Conservation (phyloP, 495 filamentous ascomycete species). For the Aspergillus sclerotiicarbonarius region DNA sequence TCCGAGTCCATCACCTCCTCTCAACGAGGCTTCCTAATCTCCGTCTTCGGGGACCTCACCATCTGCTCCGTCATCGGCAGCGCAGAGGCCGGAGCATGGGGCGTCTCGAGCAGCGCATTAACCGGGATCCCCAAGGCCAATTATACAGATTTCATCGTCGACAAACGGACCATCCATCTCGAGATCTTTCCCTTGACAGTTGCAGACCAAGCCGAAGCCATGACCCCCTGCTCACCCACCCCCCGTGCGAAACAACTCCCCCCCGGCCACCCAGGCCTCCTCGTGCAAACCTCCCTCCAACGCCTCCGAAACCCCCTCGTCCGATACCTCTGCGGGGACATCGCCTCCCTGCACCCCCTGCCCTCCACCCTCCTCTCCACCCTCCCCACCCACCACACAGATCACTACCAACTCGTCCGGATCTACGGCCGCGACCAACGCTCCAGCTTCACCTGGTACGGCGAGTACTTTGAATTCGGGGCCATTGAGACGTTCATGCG, state of each 20-base stretch:
- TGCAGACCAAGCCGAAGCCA: background rate
- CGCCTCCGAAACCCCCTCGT: constrained; percentile 38
- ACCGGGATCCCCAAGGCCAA: constrained; percentile 3
- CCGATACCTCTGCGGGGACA: constrained; percentile 37
- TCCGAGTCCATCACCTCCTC: constrained; percentile 22
- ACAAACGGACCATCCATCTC: constrained; percentile 25
- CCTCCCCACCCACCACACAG: background rate
- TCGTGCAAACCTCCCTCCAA: constrained; percentile 37
- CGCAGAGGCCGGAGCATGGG: constrained; percentile 31
- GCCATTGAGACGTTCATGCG: constrained; percentile 10
- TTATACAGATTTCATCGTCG: constrained; percentile 31
- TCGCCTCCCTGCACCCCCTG: constrained; percentile 29
- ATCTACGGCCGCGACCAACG: constrained; percentile 28
- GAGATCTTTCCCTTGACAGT: constrained; percentile 28
- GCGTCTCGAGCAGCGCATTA: constrained; percentile 19
- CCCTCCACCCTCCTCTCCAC: background rate
- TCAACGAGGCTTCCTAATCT: constrained; percentile 16
- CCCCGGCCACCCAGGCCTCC: constrained; percentile 25
- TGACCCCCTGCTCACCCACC: no score
- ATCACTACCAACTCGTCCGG: constrained; percentile 8
- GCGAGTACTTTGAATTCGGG: constrained; percentile 27
- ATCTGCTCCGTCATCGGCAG: constrained; percentile 29
- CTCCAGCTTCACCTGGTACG: constrained; percentile 29
- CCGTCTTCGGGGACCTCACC: constrained; percentile 13
- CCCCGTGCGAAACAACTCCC: constrained; percentile 5